Base-by-base conservation (phyloP, 345 rosid species). In the Boechera retrofracta region DNA sequence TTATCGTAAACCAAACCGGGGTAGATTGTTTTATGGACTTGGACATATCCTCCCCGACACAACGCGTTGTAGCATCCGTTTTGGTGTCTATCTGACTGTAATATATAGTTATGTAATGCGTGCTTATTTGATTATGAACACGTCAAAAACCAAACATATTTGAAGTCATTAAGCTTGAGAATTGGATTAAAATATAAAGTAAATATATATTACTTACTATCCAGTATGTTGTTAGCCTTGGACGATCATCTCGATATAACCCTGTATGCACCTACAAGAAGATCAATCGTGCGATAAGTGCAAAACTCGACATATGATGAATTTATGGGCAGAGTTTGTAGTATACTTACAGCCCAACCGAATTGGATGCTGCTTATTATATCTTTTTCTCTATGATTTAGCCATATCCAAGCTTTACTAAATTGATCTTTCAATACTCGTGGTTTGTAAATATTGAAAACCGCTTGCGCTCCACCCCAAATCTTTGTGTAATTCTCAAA, bases 331-430 rank as follows among this genome's bases (percentile, higher is more conserved):
- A 12, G 16, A 39, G 1, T 44, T 56, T 29, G 32, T 45, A 31
- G 33, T 16, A 32, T 53, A 26, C 49, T 52, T 71, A 71, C 74
- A 44, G 66, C 74, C 74, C 56, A 57, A 71, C 74, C 74, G 7
- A 71, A 71, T 16, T 71, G 74, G 12, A 71, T 58, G 45, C 66
- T 71, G 45, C 47, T 58, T 11, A 71, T 57, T 7, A 11, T 7
- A 44, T 58, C 15, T 6, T 33, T 21, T 29, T 45, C 56, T 71
- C 33, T 71, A 9, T 71, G 66, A 45, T 57, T 71, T 10, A 71
- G 45, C 74, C 74, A 71, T 58, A 71, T 13, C 74, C 74, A 71
- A 57, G 33, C 55, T 12, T 71, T 71, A 45, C 74, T 58, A 70
- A 57, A 71, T 13, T 71, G 74, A 32, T 58, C 3, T 32, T 32